phyloP scores from a whole-genome alignment of 148 eudicot genomes.

The Rheum nobile region DNA sequence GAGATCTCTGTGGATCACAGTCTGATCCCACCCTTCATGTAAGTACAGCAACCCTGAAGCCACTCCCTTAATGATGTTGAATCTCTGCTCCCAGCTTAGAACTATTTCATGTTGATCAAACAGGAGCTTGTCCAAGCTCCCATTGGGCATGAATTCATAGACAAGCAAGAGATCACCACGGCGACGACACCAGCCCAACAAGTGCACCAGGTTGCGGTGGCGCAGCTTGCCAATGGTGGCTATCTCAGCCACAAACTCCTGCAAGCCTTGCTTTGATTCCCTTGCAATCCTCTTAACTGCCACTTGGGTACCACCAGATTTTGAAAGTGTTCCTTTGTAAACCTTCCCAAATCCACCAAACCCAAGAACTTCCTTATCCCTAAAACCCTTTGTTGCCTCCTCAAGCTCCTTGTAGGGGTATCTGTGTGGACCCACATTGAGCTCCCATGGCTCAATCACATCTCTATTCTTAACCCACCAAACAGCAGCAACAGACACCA shows the following conservation, averaged over 20 bases:
- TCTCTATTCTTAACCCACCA: slow-evolving; percentile 51
- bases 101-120: slow-evolving; percentile 27
- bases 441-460: slow-evolving; percentile 69
- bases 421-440: slow-evolving; percentile 67
- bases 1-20: slow-evolving; percentile 74
- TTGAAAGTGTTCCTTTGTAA: slow-evolving; percentile 54
- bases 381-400: slow-evolving; percentile 61
- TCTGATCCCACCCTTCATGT: slow-evolving; percentile 81
- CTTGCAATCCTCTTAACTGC: slow-evolving; percentile 67
- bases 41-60: slow-evolving; percentile 61
- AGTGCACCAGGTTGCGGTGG: slow-evolving; percentile 59
- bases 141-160: slow-evolving; percentile 80
- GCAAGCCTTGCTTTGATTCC: slow-evolving; percentile 65
- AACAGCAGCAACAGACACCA: slow-evolving; percentile 15
- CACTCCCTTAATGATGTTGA: slow-evolving; percentile 64
- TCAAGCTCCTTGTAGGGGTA: slow-evolving; percentile 58
- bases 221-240: slow-evolving; percentile 58
- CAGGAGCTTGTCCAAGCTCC: slow-evolving; percentile 62
- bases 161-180: slow-evolving; percentile 59
- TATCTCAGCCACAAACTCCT: slow-evolving; percentile 58
- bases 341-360: slow-evolving; percentile 84
- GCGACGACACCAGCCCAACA: slow-evolving; percentile 71
- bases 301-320: slow-evolving; percentile 24
- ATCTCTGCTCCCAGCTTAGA: slow-evolving; percentile 62
- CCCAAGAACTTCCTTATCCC: slow-evolving; percentile 50